A percentile compares a stretch with the other conserved stretches of the same genome.
Conservation (phyloP, 441 rosid species). For the Populus hybrid region DNA sequence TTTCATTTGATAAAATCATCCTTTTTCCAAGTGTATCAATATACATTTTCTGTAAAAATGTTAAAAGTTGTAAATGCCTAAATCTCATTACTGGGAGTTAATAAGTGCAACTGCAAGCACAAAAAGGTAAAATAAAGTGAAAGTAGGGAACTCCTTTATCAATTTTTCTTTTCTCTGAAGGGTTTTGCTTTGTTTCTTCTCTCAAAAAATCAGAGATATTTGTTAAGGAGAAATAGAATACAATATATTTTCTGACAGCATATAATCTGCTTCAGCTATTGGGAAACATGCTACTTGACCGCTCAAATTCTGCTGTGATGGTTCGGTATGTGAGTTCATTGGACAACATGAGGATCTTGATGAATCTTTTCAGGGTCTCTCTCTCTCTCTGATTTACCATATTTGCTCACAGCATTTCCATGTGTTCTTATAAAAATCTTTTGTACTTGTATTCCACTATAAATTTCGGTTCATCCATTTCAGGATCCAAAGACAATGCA, state of each 20-base stretch:
- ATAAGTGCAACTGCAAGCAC: not conserved
- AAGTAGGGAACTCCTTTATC: not conserved
- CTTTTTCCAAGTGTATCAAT: not conserved
- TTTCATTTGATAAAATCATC: not conserved
- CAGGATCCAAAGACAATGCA: constrained; percentile 61
- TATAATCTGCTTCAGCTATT: constrained; percentile 35
- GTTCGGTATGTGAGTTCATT: constrained; percentile 69
- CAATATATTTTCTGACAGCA: not conserved
- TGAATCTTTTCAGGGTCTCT: constrained; percentile 63
- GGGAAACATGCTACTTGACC: constrained; percentile 77
- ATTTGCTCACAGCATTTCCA: not conserved
- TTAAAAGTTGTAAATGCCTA: not conserved
- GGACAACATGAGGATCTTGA: constrained; percentile 74
- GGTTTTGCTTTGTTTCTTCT: not conserved
- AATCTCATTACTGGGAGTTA: not conserved
- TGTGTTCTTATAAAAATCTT: not conserved
- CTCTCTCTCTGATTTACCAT: not conserved
- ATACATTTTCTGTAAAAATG: not conserved
- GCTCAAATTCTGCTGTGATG: constrained; percentile 74
- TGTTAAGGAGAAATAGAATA: not conserved
- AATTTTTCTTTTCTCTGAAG: not conserved
- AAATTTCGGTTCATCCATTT: constrained; percentile 9
- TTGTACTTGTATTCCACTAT: not conserved
- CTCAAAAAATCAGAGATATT: not conserved
- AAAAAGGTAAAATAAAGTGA: not conserved